Evolutionary conservation across 805 yeast species (phyloP).

Genomic region (Starmerella vaccinii): DNA sequence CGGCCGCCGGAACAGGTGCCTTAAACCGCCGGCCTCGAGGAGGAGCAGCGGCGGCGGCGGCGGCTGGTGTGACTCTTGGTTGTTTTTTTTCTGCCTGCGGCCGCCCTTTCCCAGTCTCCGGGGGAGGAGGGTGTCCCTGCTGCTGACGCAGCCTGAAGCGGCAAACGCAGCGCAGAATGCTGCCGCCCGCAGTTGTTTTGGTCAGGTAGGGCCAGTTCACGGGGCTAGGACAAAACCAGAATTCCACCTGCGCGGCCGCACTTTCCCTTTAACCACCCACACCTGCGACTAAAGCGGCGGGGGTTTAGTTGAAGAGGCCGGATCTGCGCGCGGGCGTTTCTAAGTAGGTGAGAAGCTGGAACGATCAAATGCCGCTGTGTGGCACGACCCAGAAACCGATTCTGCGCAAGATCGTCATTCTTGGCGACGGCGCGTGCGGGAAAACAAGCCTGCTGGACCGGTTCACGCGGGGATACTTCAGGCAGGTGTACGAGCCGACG

Average conservation of each 20-base stretch:
- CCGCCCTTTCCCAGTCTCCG: too few relatives aligned
- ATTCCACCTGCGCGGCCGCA: background rate
- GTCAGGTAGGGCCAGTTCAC: constrained; percentile 1
- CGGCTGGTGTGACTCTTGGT: background rate
- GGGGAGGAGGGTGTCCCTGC: background rate
- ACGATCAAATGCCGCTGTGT: constrained; percentile 32
- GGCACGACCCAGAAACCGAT: constrained; percentile 38
- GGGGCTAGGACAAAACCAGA: constrained; percentile 7
- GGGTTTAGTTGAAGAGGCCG: background rate
- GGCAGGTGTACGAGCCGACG: constrained; percentile 96
- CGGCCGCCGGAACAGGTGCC: too few relatives aligned
- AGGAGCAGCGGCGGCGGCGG: background rate
- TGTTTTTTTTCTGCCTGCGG: background rate
- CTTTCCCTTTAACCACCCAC: background rate
- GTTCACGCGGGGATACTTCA: constrained; percentile 94
- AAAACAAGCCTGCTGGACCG: constrained; percentile 90
- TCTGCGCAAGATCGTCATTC: constrained; percentile 83
- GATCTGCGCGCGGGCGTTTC: background rate
- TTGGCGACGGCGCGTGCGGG: constrained; percentile 99
- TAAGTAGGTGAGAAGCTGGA: background rate
- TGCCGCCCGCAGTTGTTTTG: constrained; percentile 3
- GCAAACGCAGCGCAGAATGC: constrained; percentile 6
- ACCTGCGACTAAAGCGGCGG: too few relatives aligned
- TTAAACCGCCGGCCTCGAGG: too few relatives aligned
- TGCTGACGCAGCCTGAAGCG: constrained; percentile 6